phyloP scores from a whole-genome alignment of 176 grass and related monocot species.

The Oryza meyeriana region DNA sequence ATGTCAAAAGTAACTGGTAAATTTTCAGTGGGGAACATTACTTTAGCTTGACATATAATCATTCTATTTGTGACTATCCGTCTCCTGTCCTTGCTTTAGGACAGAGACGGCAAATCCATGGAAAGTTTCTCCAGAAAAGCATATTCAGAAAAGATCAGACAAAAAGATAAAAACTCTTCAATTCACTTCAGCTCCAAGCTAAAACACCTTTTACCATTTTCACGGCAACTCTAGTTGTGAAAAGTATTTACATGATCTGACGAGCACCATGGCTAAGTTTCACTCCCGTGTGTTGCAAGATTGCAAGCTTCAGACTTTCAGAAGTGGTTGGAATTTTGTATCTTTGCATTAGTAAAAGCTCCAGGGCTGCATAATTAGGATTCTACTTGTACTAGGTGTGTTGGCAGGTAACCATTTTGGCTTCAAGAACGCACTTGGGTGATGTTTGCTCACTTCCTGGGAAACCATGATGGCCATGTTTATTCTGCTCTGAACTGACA shows the following conservation, averaged over 20 bases:
- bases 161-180: not conserved
- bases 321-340: slow-evolving; percentile 1
- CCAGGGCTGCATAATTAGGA: not conserved
- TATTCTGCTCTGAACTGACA: not conserved
- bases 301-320: not conserved
- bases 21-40: not conserved
- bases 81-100: not conserved
- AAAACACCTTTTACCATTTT: slow-evolving; percentile 10
- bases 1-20: not conserved
- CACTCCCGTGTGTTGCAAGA: slow-evolving; percentile 31
- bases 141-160: not conserved
- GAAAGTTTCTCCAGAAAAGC: not conserved
- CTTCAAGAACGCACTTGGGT: not conserved
- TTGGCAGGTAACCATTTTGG: not conserved
- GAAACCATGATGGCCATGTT: not conserved
- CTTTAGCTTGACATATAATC: not conserved
- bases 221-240: not conserved
- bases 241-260: not conserved
- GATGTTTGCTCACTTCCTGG: not conserved
- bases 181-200: slow-evolving; percentile 23
- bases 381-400: not conserved
- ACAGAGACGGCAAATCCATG: not conserved
- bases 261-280: not conserved
- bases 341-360: slow-evolving; percentile 10
- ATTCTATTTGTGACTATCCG: not conserved